Evolutionary conservation across 805 yeast species (phyloP).

Genomic region (Saturnispora ahearnii): DNA sequence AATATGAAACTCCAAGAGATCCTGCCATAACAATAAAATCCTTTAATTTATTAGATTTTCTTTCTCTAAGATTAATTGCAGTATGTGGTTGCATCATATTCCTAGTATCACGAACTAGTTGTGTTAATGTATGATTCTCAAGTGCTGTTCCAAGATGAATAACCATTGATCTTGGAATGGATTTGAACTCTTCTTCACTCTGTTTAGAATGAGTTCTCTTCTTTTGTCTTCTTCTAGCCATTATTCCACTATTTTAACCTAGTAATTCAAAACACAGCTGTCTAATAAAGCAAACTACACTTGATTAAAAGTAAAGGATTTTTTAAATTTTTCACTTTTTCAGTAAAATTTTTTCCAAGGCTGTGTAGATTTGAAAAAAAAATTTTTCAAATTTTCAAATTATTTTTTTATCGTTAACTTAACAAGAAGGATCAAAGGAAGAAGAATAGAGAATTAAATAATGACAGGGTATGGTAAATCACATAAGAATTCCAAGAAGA

Average conservation of each 20-base stretch:
- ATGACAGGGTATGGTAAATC: slow-evolving; percentile 6
- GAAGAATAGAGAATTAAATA: background rate
- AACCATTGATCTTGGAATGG: slow-evolving; percentile 91
- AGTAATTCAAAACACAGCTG: background rate
- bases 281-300: background rate
- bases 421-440: background rate
- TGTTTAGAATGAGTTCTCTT: slow-evolving; percentile 75
- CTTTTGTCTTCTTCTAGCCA: slow-evolving; percentile 42
- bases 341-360: background rate
- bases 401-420: background rate
- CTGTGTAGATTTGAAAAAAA: background rate
- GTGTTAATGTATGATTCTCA: slow-evolving; percentile 72
- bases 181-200: slow-evolving; percentile 56
- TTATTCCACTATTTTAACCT: slow-evolving; percentile 2
- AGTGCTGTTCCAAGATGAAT: slow-evolving; percentile 69
- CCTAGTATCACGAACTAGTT: slow-evolving; percentile 80
- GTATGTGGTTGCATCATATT: slow-evolving; percentile 94
- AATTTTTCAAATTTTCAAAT: background rate
- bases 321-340: background rate
- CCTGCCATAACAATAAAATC: slow-evolving; percentile 99
- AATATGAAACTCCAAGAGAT: slow-evolving; percentile 85
- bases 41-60: slow-evolving; percentile 77
- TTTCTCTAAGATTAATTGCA: slow-evolving; percentile 77
- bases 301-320: too few relatives aligned
- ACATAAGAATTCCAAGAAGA: slow-evolving; percentile 10